These are phyloP conservation scores for Fusarium incarnatum DNA, from an alignment of 2,329 filamentous ascomycete genomes.

Conservation along the genomic window DNA sequence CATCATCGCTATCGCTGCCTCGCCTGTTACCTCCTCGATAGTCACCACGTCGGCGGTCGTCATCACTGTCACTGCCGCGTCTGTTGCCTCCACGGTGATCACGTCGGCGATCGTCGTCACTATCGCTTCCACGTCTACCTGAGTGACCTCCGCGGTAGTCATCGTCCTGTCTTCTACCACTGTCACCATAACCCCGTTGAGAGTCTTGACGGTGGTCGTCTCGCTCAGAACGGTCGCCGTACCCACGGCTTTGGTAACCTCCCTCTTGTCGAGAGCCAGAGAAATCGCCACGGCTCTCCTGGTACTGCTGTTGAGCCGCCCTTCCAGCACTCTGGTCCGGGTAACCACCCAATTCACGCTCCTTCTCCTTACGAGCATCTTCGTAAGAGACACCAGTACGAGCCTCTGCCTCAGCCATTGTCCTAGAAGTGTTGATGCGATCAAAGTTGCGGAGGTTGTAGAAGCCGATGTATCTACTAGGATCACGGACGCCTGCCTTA, in stretches of 20 bases:
- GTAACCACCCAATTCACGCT: slow-evolving; percentile 66
- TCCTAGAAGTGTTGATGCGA: slow-evolving; percentile 77
- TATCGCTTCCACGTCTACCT: background rate
- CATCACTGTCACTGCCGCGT: background rate
- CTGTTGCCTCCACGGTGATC: background rate
- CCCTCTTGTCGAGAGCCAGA: slow-evolving; percentile 9
- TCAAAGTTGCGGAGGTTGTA: slow-evolving; percentile 89
- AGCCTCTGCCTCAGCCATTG: slow-evolving; percentile 70
- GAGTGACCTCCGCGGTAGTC: slow-evolving; percentile 11
- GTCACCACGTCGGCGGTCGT: background rate
- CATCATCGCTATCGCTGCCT: slow-evolving; percentile 17
- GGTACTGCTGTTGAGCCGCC: slow-evolving; percentile 17
- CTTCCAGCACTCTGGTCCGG: slow-evolving; percentile 47
- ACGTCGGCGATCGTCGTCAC: background rate
- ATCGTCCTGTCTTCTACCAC: slow-evolving; percentile 8
- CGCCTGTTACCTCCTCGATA: slow-evolving; percentile 6
- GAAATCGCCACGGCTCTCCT: slow-evolving; percentile 21
- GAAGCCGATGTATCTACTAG: slow-evolving; percentile 80
- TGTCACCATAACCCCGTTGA: slow-evolving; percentile 1
- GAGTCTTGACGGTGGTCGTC: slow-evolving; percentile 5
- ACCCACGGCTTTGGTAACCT: slow-evolving; percentile 20
- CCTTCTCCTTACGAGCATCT: slow-evolving; percentile 71
- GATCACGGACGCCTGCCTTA: slow-evolving; percentile 75
- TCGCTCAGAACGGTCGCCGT: slow-evolving; percentile 8
- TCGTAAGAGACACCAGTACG: slow-evolving; percentile 76